A percentile compares a stretch with the other conserved stretches of the same genome.
These are phyloP conservation scores for Diversispora epigaea DNA, from an alignment of 192 early-diverging fungal species.

Conservation along the genomic window DNA sequence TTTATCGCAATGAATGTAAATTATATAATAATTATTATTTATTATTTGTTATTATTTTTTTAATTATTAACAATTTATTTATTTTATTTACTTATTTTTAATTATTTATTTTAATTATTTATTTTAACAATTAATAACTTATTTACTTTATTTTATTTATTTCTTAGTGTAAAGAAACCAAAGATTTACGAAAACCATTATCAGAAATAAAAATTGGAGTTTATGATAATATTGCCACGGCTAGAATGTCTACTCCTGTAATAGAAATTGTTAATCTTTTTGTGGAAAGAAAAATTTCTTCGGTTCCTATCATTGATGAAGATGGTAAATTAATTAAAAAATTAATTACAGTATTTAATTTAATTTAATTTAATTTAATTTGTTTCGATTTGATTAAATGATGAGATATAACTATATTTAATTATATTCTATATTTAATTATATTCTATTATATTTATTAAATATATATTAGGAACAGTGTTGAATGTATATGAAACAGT, in stretches of 20 bases:
- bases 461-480: constrained; percentile 59
- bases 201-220: constrained; percentile 85
- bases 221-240: constrained; percentile 79
- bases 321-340: constrained; percentile 46
- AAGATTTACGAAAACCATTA: constrained; percentile 62
- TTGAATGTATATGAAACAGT: constrained; percentile 96
- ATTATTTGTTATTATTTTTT: too few species aligned
- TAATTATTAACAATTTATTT: too few species aligned
- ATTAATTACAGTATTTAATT: not conserved
- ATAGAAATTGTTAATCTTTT: constrained; percentile 92
- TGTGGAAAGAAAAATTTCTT: constrained; percentile 85
- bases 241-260: constrained; percentile 75
- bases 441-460: too few species aligned
- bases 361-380: not conserved
- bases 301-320: constrained; percentile 92
- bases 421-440: too few species aligned
- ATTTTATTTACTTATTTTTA: too few species aligned
- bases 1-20: constrained; percentile 83
- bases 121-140: not conserved
- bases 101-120: too few species aligned
- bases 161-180: constrained; percentile 60
- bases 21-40: not conserved
- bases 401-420: too few species aligned
- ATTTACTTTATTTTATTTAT: constrained; percentile 1
- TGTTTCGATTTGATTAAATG: not conserved